A percentile compares a stretch with the other conserved stretches of the same genome.
Evolutionary conservation across 177 flowering plant species (phyloP).

Genomic region (Vitis hybrid): DNA sequence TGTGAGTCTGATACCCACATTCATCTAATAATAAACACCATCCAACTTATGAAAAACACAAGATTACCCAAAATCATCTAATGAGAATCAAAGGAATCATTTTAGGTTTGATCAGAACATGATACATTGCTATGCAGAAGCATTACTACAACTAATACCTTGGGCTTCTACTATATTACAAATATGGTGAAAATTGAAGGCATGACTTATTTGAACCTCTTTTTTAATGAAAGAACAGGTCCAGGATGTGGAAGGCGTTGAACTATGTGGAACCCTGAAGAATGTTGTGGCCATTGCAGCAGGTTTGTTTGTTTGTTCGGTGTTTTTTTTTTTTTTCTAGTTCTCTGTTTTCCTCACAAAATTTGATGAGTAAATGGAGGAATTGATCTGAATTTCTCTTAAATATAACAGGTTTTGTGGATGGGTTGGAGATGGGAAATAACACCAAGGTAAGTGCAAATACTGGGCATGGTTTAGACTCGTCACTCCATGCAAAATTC

Average conservation of each 20-base stretch:
- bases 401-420: constrained; percentile 71
- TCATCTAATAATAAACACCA: neutral
- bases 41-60: no score
- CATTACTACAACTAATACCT: no score
- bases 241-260: constrained; percentile 94
- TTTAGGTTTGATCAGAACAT: no score
- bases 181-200: neutral
- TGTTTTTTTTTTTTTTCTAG: neutral
- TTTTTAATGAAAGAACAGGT: constrained; percentile 41
- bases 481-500: neutral
- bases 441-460: constrained; percentile 73
- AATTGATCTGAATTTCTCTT: neutral
- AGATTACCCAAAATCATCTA: no score
- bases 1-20: constrained; percentile 45
- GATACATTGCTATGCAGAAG: no score
- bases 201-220: neutral
- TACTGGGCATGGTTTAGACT: neutral
- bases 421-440: constrained; percentile 95
- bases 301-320: constrained; percentile 36
- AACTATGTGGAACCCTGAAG: constrained; percentile 92
- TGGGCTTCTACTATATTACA: neutral
- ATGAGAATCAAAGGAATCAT: no score
- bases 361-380: neutral
- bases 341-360: no score
- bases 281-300: constrained; percentile 96